Evolutionary conservation across 345 rosid genomes (phyloP).

Genomic region (Durio zibethinus): DNA sequence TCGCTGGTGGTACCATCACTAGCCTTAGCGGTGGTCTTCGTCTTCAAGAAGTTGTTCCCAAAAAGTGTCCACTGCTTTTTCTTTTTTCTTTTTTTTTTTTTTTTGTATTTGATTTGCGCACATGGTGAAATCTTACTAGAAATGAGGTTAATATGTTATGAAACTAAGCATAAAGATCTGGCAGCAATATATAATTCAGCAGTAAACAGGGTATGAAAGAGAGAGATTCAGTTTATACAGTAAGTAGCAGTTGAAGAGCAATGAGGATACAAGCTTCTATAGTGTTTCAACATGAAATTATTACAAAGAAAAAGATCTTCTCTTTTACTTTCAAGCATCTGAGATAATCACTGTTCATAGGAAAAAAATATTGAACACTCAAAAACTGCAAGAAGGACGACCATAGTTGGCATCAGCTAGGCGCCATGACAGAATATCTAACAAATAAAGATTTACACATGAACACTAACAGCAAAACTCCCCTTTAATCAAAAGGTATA

Average conservation of each 20-base stretch:
- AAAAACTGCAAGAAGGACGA: not conserved
- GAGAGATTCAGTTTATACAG: not conserved
- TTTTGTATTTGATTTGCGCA: not conserved
- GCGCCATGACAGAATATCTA: not conserved
- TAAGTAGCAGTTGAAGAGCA: not conserved
- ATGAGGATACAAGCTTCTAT: not conserved
- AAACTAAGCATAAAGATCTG: not conserved
- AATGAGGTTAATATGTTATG: slow-evolving; percentile 6
- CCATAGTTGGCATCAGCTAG: not conserved
- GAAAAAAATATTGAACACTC: not conserved
- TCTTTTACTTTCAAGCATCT: not conserved
- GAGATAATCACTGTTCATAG: not conserved
- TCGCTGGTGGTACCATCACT: slow-evolving; percentile 2
- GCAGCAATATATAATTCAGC: slow-evolving; percentile 10
- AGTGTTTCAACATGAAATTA: not conserved
- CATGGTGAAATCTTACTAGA: slow-evolving; percentile 16
- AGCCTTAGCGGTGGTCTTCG: slow-evolving; percentile 15
- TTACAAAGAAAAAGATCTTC: not conserved
- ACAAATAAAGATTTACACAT: not conserved
- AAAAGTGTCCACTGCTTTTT: slow-evolving; percentile 37
- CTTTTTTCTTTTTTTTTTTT: slow-evolving; percentile 22
- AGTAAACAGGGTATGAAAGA: slow-evolving; percentile 4
- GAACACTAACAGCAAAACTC: not conserved
- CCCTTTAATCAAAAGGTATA: not conserved
- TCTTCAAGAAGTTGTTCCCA: slow-evolving; percentile 25